Conservation (phyloP, 345 rosid species). For the Mallotus nudiflorus region DNA sequence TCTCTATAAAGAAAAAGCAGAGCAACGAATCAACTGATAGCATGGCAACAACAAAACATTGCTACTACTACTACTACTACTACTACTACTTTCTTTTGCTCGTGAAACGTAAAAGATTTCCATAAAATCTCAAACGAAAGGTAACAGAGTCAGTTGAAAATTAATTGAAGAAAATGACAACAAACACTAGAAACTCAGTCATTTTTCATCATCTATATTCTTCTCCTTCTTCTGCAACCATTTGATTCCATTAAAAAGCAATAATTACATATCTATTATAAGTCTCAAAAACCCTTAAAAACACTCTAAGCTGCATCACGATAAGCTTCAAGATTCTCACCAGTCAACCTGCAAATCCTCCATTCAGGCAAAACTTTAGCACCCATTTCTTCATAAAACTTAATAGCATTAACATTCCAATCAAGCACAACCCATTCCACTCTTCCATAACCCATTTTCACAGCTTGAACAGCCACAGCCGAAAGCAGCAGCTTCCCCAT, state of each 20-base stretch:
- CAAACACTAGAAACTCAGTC: background rate
- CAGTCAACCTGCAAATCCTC: constrained; percentile 83
- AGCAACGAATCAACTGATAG: too few relatives aligned
- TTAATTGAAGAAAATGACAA: background rate
- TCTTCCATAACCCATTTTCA: constrained; percentile 82
- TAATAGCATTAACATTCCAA: constrained; percentile 79
- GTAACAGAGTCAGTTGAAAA: too few relatives aligned
- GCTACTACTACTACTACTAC: too few relatives aligned
- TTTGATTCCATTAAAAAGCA: background rate
- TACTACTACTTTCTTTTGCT: too few relatives aligned
- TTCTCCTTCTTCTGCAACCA: background rate
- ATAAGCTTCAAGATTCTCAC: constrained; percentile 66
- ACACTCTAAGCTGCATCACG: too few relatives aligned
- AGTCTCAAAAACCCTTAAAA: too few relatives aligned
- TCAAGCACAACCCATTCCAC: constrained; percentile 90
- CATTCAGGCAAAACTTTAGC: constrained; percentile 68
- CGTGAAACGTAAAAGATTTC: too few relatives aligned
- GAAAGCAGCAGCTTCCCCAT: constrained; percentile 67
- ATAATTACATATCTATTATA: too few relatives aligned
- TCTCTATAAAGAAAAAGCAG: too few relatives aligned
- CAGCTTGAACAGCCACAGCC: constrained; percentile 81
- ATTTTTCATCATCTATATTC: background rate
- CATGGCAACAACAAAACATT: too few relatives aligned
- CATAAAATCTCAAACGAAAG: background rate
- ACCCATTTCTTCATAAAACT: constrained; percentile 86